A percentile compares a stretch with the other conserved stretches of the same genome.
These are phyloP conservation scores for Phytopythium kandeliae DNA, from an alignment of 352 stramenopile species.

Conservation along the genomic window DNA sequence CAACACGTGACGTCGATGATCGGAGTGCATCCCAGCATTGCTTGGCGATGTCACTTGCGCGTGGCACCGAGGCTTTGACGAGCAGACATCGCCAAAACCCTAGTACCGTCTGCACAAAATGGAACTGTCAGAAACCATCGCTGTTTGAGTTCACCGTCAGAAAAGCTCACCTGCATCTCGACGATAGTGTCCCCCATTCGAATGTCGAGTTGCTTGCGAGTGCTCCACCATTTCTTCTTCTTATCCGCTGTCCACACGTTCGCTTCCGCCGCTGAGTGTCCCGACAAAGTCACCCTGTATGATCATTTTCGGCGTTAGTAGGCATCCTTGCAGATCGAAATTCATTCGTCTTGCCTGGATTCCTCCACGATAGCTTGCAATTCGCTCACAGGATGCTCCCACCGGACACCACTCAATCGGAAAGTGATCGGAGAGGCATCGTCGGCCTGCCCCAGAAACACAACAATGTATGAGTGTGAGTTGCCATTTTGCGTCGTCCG, in stretches of 20 bases:
- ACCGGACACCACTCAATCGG: constrained; percentile 32
- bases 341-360: constrained; percentile 37
- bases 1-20: constrained; percentile 1
- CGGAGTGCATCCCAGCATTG: constrained; percentile 31
- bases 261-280: constrained; percentile 46
- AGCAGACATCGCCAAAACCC: constrained; percentile 60
- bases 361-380: constrained; percentile 43
- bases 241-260: constrained; percentile 42
- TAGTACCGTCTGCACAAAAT: constrained; percentile 24
- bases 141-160: neutral
- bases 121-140: neutral
- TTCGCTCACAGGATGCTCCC: constrained; percentile 31
- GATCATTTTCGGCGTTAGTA: neutral
- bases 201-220: constrained; percentile 48
- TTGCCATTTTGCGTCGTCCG: neutral
- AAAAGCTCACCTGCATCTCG: constrained; percentile 44
- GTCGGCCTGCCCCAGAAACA: constrained; percentile 29
- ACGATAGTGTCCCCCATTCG: constrained; percentile 29
- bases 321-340: neutral
- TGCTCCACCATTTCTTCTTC: constrained; percentile 80
- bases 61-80: constrained; percentile 12
- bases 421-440: constrained; percentile 40
- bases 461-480: neutral
- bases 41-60: constrained; percentile 8
- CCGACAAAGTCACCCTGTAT: constrained; percentile 49